Base-by-base conservation (phyloP, 1,284 basidiomycete genomes). In the Cronartium quercuum region DNA sequence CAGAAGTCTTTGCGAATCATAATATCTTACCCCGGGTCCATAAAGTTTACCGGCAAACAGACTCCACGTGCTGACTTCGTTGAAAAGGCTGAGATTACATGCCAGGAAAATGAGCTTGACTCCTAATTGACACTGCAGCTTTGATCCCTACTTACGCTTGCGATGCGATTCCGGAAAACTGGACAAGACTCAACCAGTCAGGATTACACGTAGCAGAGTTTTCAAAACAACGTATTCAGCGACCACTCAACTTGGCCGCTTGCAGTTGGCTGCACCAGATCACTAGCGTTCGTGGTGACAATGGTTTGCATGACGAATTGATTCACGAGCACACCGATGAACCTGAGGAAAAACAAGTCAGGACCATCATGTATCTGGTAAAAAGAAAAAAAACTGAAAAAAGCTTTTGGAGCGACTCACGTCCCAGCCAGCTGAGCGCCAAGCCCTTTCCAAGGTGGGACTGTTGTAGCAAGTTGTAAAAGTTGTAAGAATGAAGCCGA, bases 41-140 rank as follows among this genome's bases (percentile, higher is more conserved):
- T 75, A 75, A 13, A 75, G 24, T 10, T 75, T 38, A 12, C 40
- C 15, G 21, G 73, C 10, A 29, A 75, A 75, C 7, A 75, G 24
- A 55, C 73, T 75, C 73, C 73, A 75, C 13, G 73, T 75, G 41
- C 73, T 75, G 29, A 68, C 73, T 75, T 75, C 73, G 38, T 67
- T 75, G 60, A 75, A 75, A 47, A 75, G 57, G 29, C 73, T 75
- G 18, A 51, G 21, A n/a, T 55, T 18, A 6, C n/a, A 21, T 55
- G 6, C 3, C 10, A 61, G 18, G 13, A 35, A 1, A 10, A 61
- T 61, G 6, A 55, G 15, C 29, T 55, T 55, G 7, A 24, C 34
- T 9, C 35, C 13, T 21, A 37, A 13, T 10, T 15, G 13, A 13
- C 15, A 1, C 6, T 40, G 5, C 63, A 40, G 13, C 13, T 42